Conservation (phyloP, 768 basidiomycete genomes). For the Hirschioporus abietinus region DNA sequence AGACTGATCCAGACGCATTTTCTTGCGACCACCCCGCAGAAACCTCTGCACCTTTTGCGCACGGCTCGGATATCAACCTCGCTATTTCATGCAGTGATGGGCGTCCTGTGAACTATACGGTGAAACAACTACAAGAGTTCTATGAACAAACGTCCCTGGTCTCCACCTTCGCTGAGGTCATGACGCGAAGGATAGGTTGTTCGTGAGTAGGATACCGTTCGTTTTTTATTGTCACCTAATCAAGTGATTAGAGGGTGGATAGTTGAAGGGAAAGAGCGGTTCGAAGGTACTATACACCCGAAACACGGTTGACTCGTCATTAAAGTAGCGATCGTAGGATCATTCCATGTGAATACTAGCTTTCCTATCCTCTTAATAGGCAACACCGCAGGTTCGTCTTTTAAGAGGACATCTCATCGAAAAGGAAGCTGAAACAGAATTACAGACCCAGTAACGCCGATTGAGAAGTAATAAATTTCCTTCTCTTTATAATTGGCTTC, state of each 20-base stretch:
- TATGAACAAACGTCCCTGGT: slow-evolving; percentile 8
- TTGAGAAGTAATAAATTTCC: slow-evolving; percentile 7
- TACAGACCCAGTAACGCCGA: slow-evolving; percentile 17
- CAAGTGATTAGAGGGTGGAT: slow-evolving; percentile 8
- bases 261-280: neutral
- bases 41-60: neutral
- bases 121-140: slow-evolving; percentile 10
- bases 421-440: neutral
- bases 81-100: slow-evolving; percentile 18
- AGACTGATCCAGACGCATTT: slow-evolving; percentile 6
- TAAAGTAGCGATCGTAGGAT: slow-evolving; percentile 20
- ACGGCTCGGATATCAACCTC: slow-evolving; percentile 3
- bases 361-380: slow-evolving; percentile 35
- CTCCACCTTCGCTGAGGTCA: slow-evolving; percentile 17
- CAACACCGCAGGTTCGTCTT: slow-evolving; percentile 27
- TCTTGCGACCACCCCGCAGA: slow-evolving; percentile 5
- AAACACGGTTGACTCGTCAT: neutral
- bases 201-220: neutral
- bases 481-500: neutral
- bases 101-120: slow-evolving; percentile 8
- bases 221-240: slow-evolving; percentile 9
- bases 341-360: slow-evolving; percentile 33
- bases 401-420: neutral
- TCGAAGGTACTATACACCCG: slow-evolving; percentile 7
- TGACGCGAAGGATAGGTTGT: neutral